Percentiles rank a stretch among this genome's conserved stretches.
Evolutionary conservation across 768 basidiomycete genomes (phyloP).

Genomic region (Lactarius psammicola): DNA sequence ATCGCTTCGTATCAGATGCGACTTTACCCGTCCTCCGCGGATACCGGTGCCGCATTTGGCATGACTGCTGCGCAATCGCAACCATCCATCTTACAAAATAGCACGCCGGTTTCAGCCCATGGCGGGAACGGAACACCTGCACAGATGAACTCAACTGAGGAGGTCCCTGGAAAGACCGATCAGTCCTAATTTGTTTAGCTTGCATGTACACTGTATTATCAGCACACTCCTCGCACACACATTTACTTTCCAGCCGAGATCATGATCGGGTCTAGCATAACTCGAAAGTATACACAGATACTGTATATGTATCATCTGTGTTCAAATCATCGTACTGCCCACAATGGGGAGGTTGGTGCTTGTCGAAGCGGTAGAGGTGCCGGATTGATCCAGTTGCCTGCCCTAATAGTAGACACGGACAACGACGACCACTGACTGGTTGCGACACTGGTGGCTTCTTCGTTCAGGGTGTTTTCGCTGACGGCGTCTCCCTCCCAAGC

Average conservation of each 20-base stretch:
- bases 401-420: constrained; percentile 18
- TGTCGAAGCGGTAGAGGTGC: constrained; percentile 13
- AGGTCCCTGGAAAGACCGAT: constrained; percentile 15
- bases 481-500: constrained; percentile 10
- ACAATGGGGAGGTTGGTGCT: not conserved
- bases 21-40: constrained; percentile 22
- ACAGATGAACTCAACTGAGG: constrained; percentile 19
- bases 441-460: constrained; percentile 9
- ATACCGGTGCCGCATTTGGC: constrained; percentile 5
- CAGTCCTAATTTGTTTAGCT: constrained; percentile 6
- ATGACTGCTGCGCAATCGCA: constrained; percentile 15
- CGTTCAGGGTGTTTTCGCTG: not conserved
- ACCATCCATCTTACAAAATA: constrained; percentile 16
- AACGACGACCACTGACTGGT: constrained; percentile 22
- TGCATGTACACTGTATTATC: constrained; percentile 7
- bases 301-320: not conserved
- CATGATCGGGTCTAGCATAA: not conserved
- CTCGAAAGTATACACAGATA: not conserved
- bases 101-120: constrained; percentile 23
- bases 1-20: constrained; percentile 24
- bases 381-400: constrained; percentile 25
- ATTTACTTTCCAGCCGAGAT: constrained; percentile 1
- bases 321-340: not conserved
- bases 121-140: constrained; percentile 22
- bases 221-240: not conserved